Evolutionary conservation across 2,329 filamentous ascomycete species (phyloP).

Genomic region (Trichocomaceae sp.): DNA sequence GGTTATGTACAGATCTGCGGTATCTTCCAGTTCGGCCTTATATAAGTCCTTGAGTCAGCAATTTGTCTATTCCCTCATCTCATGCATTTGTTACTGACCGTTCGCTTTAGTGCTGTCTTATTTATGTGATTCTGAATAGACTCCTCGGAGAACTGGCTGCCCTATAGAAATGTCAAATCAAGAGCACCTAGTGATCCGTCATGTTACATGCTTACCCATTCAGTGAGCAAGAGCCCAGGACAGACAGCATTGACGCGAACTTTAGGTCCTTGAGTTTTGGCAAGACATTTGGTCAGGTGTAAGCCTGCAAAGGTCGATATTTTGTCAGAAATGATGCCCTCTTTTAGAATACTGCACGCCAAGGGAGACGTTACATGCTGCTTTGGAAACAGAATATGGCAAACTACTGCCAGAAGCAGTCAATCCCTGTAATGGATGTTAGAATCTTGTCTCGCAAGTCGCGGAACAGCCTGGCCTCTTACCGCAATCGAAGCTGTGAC

Average conservation of each 20-base stretch:
- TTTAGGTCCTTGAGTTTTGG: constrained; percentile 55
- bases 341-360: neutral
- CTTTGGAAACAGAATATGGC: constrained; percentile 73
- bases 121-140: constrained; percentile 49
- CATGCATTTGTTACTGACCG: constrained; percentile 29
- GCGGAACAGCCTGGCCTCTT: constrained; percentile 17
- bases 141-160: constrained; percentile 53
- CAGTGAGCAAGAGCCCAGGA: constrained; percentile 59
- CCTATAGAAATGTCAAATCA: constrained; percentile 31
- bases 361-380: constrained; percentile 48
- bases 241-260: constrained; percentile 59
- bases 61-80: neutral
- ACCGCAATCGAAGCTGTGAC: constrained; percentile 59
- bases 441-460: constrained; percentile 10
- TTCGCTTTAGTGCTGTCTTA: constrained; percentile 54
- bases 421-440: constrained; percentile 35
- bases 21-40: constrained; percentile 38
- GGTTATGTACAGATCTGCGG: constrained; percentile 35
- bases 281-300: constrained; percentile 60
- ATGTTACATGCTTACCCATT: constrained; percentile 48
- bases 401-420: constrained; percentile 50
- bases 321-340: neutral
- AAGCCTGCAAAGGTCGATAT: constrained; percentile 37
- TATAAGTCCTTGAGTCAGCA: neutral
- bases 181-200: neutral